A percentile compares a stretch with the other conserved stretches of the same genome.
Conservation (phyloP, 2,329 filamentous ascomycete genomes). For the Monosporascus sp. region DNA sequence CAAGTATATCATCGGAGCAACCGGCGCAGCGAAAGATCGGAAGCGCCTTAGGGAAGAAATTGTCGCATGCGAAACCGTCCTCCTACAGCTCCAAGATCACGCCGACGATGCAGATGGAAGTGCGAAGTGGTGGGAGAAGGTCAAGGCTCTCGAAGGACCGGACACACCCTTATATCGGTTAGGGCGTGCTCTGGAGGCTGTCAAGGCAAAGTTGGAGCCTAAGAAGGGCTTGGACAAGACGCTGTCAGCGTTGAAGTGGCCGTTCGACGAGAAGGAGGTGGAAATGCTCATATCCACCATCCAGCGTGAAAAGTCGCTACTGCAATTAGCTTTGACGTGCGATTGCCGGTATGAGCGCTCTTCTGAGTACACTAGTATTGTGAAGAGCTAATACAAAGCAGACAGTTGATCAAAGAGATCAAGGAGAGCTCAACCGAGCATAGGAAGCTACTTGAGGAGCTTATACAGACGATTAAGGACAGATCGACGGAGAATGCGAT, state of each 20-base stretch:
- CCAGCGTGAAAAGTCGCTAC: slow-evolving; percentile 7
- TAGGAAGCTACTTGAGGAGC: background rate
- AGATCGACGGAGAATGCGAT: too few species aligned
- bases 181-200: slow-evolving; percentile 1
- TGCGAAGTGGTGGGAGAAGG: slow-evolving; percentile 13
- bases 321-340: slow-evolving; percentile 1
- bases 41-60: slow-evolving; percentile 12
- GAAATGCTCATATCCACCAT: slow-evolving; percentile 12
- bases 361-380: too few species aligned
- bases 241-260: slow-evolving; percentile 10
- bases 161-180: slow-evolving; percentile 12
- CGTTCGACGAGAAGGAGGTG: slow-evolving; percentile 15
- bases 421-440: background rate
- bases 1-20: slow-evolving; percentile 11
- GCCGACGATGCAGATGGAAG: slow-evolving; percentile 13
- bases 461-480: background rate
- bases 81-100: slow-evolving; percentile 13
- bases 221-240: slow-evolving; percentile 6
- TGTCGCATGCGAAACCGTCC: slow-evolving; percentile 10
- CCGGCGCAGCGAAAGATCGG: slow-evolving; percentile 12
- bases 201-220: slow-evolving; percentile 11
- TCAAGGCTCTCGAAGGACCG: slow-evolving; percentile 13
- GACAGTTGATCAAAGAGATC: background rate
- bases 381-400: too few species aligned
- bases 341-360: background rate